Conservation (phyloP, 345 rosid species). For the Eucalyptus globulus region DNA sequence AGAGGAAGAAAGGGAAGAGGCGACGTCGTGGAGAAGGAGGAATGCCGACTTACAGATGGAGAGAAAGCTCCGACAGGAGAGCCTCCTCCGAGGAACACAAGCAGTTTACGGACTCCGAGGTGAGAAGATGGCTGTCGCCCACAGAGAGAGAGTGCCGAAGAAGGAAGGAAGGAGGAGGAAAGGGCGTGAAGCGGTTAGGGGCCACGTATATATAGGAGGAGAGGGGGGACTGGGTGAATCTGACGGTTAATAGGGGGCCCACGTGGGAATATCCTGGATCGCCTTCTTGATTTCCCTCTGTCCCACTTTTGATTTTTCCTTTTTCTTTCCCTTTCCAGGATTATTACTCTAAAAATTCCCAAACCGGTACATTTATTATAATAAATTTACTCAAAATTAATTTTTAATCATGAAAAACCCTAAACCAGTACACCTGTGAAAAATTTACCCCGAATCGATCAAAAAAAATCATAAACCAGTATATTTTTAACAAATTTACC, state of each 20-base stretch:
- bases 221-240: background rate
- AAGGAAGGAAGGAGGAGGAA: background rate
- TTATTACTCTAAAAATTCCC: too few species aligned
- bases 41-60: background rate
- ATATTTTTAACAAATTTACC: too few species aligned
- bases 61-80: background rate
- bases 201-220: background rate
- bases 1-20: background rate
- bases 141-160: background rate
- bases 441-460: accelerated
- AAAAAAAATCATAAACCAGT: accelerated
- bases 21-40: background rate
- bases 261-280: background rate
- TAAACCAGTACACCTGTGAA: accelerated
- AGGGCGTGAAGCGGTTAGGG: too few species aligned
- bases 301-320: background rate
- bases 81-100: background rate
- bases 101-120: background rate
- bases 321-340: too few species aligned
- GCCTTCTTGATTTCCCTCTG: background rate
- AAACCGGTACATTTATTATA: accelerated
- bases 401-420: accelerated
- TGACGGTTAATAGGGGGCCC: background rate
- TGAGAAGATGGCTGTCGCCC: background rate
- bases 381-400: accelerated